These are phyloP conservation scores for Pseudomicrostroma phylloplanum DNA, from an alignment of 1,284 basidiomycete species.

Conservation along the genomic window DNA sequence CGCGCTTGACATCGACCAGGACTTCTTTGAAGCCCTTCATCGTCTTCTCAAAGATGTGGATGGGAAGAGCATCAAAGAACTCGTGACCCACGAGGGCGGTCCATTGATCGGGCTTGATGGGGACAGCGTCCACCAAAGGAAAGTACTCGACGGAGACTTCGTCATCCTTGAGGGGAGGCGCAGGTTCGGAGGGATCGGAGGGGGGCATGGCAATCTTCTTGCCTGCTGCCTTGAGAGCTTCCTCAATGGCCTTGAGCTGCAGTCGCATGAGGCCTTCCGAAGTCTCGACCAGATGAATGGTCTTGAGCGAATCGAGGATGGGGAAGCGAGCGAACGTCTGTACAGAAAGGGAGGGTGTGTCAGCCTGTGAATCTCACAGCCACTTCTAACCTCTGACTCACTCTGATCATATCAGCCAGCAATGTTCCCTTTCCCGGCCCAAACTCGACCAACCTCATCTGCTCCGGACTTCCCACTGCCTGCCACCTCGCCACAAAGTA, in stretches of 20 bases:
- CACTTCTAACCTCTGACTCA: constrained; percentile 51
- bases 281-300: constrained; percentile 46
- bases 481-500: constrained; percentile 81
- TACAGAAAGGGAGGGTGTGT: not conserved
- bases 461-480: constrained; percentile 56
- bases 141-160: constrained; percentile 63
- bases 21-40: constrained; percentile 78
- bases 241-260: constrained; percentile 27
- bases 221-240: constrained; percentile 22
- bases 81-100: constrained; percentile 91
- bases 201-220: constrained; percentile 24
- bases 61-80: constrained; percentile 93
- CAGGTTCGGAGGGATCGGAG: constrained; percentile 12
- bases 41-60: constrained; percentile 70
- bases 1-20: constrained; percentile 59
- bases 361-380: not conserved
- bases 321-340: constrained; percentile 41
- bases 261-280: constrained; percentile 38
- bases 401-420: constrained; percentile 81
- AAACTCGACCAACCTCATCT: constrained; percentile 70
- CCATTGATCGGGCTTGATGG: constrained; percentile 56
- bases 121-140: constrained; percentile 65
- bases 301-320: constrained; percentile 23
- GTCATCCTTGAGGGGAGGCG: constrained; percentile 27
- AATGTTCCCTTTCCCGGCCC: constrained; percentile 91